Percentiles rank a stretch among this genome's conserved stretches.
Conservation (phyloP, 2,329 filamentous ascomycete species). For the Talaromyces sp. region DNA sequence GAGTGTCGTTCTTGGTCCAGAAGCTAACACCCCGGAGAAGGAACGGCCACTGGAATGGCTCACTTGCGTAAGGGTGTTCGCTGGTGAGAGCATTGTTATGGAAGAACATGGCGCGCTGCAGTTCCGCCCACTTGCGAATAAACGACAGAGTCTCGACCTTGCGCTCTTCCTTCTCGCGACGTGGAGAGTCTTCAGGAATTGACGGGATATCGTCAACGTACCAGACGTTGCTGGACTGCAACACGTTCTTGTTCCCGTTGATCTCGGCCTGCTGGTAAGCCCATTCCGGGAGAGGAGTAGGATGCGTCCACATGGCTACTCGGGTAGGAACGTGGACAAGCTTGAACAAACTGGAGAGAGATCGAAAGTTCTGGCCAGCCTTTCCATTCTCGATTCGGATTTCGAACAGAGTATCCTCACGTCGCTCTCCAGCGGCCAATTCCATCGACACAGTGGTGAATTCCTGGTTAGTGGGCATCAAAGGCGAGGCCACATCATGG, state of each 20-base stretch:
- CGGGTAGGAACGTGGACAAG: constrained; percentile 90
- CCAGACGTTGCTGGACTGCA: constrained; percentile 89
- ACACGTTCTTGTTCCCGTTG: constrained; percentile 96
- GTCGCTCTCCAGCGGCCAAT: constrained; percentile 65
- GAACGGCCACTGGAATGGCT: constrained; percentile 97
- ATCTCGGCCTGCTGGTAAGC: constrained; percentile 96
- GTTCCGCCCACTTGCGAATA: constrained; percentile 88
- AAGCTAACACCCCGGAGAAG: constrained; percentile 94
- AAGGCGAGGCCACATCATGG: constrained; percentile 95
- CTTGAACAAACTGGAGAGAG: constrained; percentile 89
- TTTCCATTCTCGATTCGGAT: constrained; percentile 85
- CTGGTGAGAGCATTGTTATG: constrained; percentile 98
- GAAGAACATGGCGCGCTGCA: constrained; percentile 98
- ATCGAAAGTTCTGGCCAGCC: constrained; percentile 75
- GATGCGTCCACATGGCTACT: constrained; percentile 99
- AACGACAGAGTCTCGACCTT: constrained; percentile 82
- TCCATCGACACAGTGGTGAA: constrained; percentile 77
- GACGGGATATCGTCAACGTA: constrained; percentile 86
- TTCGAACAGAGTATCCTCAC: constrained; percentile 90
- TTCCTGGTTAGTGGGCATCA: constrained; percentile 95
- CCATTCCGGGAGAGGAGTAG: constrained; percentile 93
- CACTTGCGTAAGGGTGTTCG: constrained; percentile 91
- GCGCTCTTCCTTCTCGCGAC: constrained; percentile 68
- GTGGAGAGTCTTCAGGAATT: constrained; percentile 63
- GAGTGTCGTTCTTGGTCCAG: constrained; percentile 95